Percentiles rank a stretch among this genome's conserved stretches.
Evolutionary conservation across 345 rosid species (phyloP).

Genomic region (Bruguiera sexangula): DNA sequence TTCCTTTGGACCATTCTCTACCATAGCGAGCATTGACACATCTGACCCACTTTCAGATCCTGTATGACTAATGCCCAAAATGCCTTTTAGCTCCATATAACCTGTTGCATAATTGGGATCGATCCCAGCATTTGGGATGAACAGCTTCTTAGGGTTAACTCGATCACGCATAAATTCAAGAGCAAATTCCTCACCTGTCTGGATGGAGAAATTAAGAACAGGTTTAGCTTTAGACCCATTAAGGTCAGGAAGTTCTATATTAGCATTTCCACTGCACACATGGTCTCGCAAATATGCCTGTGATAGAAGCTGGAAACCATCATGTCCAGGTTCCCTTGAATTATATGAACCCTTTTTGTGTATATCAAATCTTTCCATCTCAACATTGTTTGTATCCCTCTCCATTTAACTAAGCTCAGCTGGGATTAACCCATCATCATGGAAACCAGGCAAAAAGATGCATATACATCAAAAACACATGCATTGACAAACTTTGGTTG

Average conservation of each 20-base stretch:
- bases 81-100: conserved; percentile 64
- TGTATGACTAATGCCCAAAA: conserved; percentile 55
- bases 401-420: conserved; percentile 34
- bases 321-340: conserved; percentile 46
- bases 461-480: background rate
- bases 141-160: conserved; percentile 50
- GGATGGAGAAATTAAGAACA: conserved; percentile 72
- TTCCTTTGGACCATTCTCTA: conserved; percentile 45
- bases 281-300: conserved; percentile 44
- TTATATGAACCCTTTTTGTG: conserved; percentile 34
- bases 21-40: conserved; percentile 40
- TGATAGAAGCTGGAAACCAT: conserved; percentile 37
- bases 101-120: conserved; percentile 46
- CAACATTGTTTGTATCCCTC: conserved; percentile 36
- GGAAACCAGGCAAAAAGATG: conserved; percentile 8
- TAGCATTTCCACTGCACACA: conserved; percentile 36
- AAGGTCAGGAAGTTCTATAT: conserved; percentile 39
- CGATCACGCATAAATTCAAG: conserved; percentile 90
- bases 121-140: conserved; percentile 32
- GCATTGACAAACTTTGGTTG: conserved; percentile 11
- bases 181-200: conserved; percentile 92
- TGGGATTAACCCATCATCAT: conserved; percentile 5
- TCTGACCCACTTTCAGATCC: conserved; percentile 73
- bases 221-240: conserved; percentile 55
- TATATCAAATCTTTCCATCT: conserved; percentile 47